phyloP scores from a whole-genome alignment of 768 basidiomycete genomes.

The Cyathus striatus region DNA sequence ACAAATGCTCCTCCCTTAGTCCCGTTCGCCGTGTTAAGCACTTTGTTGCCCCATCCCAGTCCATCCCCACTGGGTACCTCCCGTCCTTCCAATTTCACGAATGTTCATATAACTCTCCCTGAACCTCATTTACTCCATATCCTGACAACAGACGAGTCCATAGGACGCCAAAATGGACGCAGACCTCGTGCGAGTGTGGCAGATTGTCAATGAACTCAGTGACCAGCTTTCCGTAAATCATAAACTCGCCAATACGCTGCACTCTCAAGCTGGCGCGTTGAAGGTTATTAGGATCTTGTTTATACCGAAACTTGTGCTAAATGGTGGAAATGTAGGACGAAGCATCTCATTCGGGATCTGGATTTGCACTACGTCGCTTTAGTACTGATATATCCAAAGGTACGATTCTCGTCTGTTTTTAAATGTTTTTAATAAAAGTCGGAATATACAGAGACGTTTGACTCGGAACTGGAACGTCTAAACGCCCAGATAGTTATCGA shows the following conservation, averaged over 20 bases:
- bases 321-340: slow-evolving; percentile 39
- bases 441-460: slow-evolving; percentile 73
- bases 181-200: slow-evolving; percentile 74
- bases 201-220: slow-evolving; percentile 75
- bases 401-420: slow-evolving; percentile 20
- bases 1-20: no score
- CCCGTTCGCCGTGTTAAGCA: no score
- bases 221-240: slow-evolving; percentile 83
- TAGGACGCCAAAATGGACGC: slow-evolving; percentile 51
- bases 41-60: no score
- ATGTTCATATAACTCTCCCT: no score
- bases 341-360: slow-evolving; percentile 64
- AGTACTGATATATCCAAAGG: slow-evolving; percentile 87
- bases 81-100: no score
- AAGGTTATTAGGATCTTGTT: slow-evolving; percentile 47
- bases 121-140: no score
- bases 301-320: background rate
- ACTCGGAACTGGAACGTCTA: slow-evolving; percentile 85
- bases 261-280: slow-evolving; percentile 62
- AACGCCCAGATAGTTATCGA: slow-evolving; percentile 91
- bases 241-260: slow-evolving; percentile 62
- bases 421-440: slow-evolving; percentile 23
- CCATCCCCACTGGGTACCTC: no score
- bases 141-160: no score
- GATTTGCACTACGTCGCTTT: slow-evolving; percentile 76